Evolutionary conservation across 768 basidiomycete species (phyloP), one percentile per base, ranked within the genome.

Genomic region (Epithele typhae): DNA sequence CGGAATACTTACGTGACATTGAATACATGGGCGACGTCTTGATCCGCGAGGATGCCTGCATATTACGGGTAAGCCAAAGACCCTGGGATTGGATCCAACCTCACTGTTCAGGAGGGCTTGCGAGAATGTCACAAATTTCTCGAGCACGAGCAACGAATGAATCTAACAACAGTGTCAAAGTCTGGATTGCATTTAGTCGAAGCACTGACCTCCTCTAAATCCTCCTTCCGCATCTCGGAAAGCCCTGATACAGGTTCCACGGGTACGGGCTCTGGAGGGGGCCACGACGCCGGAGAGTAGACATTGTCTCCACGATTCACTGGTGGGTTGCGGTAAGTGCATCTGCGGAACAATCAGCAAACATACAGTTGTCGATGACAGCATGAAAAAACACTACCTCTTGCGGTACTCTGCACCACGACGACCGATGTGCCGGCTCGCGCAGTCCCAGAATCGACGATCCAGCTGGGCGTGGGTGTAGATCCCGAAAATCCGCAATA

Each of bases 111-210:
- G 54, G 4, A 74, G 54, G 35, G 59, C 63, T 49, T 61, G 59
- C 11, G 63, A 64, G 36, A 64, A 61, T 2, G 53, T 49, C 8
- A 61, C 63, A 32, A 61, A 64, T 38, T 64, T 63, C 43, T 61
- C 59, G 7, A 63, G 41, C n/a, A 61, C 63, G 36, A 83, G 68
- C 19, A 82, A 68, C 1, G 75, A 68, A 53, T 84, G 81, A 8
- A 82, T 65, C 79, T 82, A 25, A 84, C 69, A 11, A 82, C 67
- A 1, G 76, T 69, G 52, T 84, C 80, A 5, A 83, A 64, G 79
- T 82, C 39, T 9, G 5, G 14, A 9, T 23, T 6, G n/a, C 10
- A 25, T 19, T n/a, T n/a, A 15, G 35, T 30, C 14, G 12, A 21
- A 24, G 18, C 14, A 22, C 10, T 18, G 17, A 9, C 14, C 34